Evolutionary conservation across 73 alveolate genomes (phyloP), one percentile per base, ranked within the genome.

Genomic region (Tetrahymena malaccensis): DNA sequence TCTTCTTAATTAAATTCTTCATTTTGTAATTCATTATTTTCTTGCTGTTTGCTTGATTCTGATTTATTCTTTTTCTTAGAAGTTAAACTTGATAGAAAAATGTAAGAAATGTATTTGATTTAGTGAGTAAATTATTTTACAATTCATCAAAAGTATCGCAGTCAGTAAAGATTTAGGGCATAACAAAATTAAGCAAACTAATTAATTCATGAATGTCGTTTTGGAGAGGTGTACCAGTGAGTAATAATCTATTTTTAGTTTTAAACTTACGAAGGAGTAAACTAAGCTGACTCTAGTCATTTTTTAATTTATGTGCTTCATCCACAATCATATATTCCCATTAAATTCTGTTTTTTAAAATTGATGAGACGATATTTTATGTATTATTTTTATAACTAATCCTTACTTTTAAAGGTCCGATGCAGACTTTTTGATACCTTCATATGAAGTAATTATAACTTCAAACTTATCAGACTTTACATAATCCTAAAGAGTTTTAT

Each of bases 301-400:
- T 99, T 96, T 99, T 99, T 85, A 99, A 96, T 93, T 99, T 98
- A 84, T 99, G 99, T 33, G 99, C 99, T 96, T 99, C 99, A 95
- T 99, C 99, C 9, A 99, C 97, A 19, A 99, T 98, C 96, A 99
- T 96, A 93, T 97, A 98, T 84, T 98, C 99, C 96, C 98, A 99
- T 94, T 97, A 94, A 94, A 98, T 57, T 94, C 98, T 95, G 55
- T 97, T 85, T 40, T n/a, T 40, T 6, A 40, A 4, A 40, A 7
- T 40, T 11, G 9, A 40, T 10, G 44, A 8, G 9, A 40, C 9
- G 0, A 40, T 40, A 4, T 40, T 40, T 40, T 7, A 7, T 15
- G 9, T 6, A 10, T 40, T 40, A 40, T 8, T 40, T 40, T 40
- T 15, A 4, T 10, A 56, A 25, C 6, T 34, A 35, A 94, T 19